Evolutionary conservation across 345 rosid genomes (phyloP), one percentile per base, ranked within the genome.

Genomic region (Moricandia moricandioides): DNA sequence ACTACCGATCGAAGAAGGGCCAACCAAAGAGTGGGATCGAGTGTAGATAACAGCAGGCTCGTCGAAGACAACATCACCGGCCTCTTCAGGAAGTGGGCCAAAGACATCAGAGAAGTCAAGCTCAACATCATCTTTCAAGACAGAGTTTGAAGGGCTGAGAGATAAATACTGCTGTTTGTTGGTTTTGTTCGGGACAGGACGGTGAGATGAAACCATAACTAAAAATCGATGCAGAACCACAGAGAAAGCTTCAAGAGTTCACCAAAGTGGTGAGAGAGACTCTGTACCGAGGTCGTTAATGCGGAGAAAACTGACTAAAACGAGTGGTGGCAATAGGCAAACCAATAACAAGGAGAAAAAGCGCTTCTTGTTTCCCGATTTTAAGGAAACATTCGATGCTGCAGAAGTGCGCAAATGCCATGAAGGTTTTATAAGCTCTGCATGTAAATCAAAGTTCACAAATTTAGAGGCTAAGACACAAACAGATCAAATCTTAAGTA

Each of bases 11-110:
- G 94, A 83, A 77, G 95, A 89, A 12, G 99, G 97, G 26, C 97
- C 99, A 66, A 92, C 90, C 79, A 95, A 76, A 47, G 97, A 91
- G 85, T 89, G 99, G 1, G 99, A 95, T n/a, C 92, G 87, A 76
- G 70, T 90, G 76, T 84, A 67, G 74, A 95, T 83, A 76, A 88
- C 88, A 75, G 80, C 84, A 27, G 97, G 97, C 72, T 84, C 91
- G 29, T 88, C 87, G 62, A 82, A 94, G 62, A 81, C 35, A 77
- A 45, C 45, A 33, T 13, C 71, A 37, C 5, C 34, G 35, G 75
- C 34, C 49, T 73, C 82, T 60, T 55, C 77, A 47, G 79, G 69
- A 31, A 73, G 68, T 31, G 82, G 82, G 27, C 82, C 82, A 79
- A 79, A 79, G 8, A 79, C 82, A 56, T 79, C 82, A 68, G 79